phyloP scores from a whole-genome alignment of 495 filamentous ascomycete species.

The Penicillium macrosclerotiorum region DNA sequence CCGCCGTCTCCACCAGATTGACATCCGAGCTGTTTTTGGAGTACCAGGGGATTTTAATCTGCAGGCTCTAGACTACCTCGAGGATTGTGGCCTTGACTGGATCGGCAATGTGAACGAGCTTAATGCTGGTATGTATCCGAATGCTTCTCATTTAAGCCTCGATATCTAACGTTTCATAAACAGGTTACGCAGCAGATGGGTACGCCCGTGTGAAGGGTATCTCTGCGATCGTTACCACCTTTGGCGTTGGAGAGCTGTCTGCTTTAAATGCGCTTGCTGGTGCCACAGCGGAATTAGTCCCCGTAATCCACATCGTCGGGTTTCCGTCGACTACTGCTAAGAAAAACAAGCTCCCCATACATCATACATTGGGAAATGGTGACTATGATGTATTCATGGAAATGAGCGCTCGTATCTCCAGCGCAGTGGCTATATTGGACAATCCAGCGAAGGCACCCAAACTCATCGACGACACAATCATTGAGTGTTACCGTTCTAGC shows the following conservation, averaged over 20 bases:
- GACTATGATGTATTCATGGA: slow-evolving; percentile 6
- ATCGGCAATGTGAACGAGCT: slow-evolving; percentile 75
- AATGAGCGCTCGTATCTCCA: slow-evolving; percentile 28
- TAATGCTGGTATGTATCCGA: no score
- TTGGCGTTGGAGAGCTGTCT: slow-evolving; percentile 72
- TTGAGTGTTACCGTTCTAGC: slow-evolving; percentile 31
- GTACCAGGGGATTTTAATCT: slow-evolving; percentile 68
- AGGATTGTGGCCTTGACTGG: slow-evolving; percentile 60
- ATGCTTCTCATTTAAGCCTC: no score
- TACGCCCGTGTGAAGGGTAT: slow-evolving; percentile 72
- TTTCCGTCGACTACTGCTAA: slow-evolving; percentile 4
- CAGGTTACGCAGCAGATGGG: slow-evolving; percentile 76
- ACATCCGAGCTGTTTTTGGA: slow-evolving; percentile 5
- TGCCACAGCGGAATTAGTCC: slow-evolving; percentile 67
- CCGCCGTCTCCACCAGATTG: slow-evolving; percentile 4
- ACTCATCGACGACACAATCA: slow-evolving; percentile 35
- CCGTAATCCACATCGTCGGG: slow-evolving; percentile 76
- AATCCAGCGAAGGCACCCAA: slow-evolving; percentile 26
- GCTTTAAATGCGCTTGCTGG: slow-evolving; percentile 68
- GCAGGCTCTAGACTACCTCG: slow-evolving; percentile 61
- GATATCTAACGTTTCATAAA: no score
- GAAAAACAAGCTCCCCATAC: neutral
- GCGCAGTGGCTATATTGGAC: slow-evolving; percentile 30
- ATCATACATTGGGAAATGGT: slow-evolving; percentile 4
- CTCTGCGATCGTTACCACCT: slow-evolving; percentile 67